Evolutionary conservation across 2,329 filamentous ascomycete genomes (phyloP), one percentile per base, ranked within the genome.

Genomic region (Plenodomus tracheiphilus): DNA sequence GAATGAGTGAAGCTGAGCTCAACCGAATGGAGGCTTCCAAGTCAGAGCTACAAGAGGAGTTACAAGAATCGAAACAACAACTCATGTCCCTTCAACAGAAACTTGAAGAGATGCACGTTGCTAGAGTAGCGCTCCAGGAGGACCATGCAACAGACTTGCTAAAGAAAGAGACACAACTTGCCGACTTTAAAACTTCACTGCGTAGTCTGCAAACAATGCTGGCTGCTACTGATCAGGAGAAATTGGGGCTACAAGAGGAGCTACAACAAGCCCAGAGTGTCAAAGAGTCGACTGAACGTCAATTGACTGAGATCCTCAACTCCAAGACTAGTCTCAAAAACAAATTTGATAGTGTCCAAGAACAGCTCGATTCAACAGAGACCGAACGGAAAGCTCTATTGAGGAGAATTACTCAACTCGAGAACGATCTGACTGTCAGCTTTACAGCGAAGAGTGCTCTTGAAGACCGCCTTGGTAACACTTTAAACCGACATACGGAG

Each of bases 1-100:
- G 62, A 10, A 46, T 45, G 20, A 62, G 49, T 28, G 56, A 60
- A 4, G 48, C 44, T 15, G 61, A 65, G 41, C 61, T 73, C n/a
- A 45, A 43, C 9, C 47, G 51, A 3, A 45, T 69, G 28, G 59
- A 66, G 39, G 47, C 50, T 35, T 61, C 61, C 2, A 59, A 58
- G 37, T 37, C 22, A 5, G 52, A 59, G 2, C 43, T 68, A 3
- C 41, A 66, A 22, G 40, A 56, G 7, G 58, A 63, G 34, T 48
- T 70, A 3, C 49, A 57, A 9, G 20, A 28, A 3, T 67, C 64
- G 8, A 55, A 67, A 43, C 39, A 51, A 21, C 59, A 51, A 38
- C 59, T 49, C 16, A 45, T 44, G 8, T 43, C 49, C 6, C 51
- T 70, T 7, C 46, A 55, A 22, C 39, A 44, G 9, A 58, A 68